A percentile compares a stretch with the other conserved stretches of the same genome.
These are phyloP conservation scores for Metschnikowia noctiluminum DNA, from an alignment of 805 yeast genomes.

Conservation along the genomic window DNA sequence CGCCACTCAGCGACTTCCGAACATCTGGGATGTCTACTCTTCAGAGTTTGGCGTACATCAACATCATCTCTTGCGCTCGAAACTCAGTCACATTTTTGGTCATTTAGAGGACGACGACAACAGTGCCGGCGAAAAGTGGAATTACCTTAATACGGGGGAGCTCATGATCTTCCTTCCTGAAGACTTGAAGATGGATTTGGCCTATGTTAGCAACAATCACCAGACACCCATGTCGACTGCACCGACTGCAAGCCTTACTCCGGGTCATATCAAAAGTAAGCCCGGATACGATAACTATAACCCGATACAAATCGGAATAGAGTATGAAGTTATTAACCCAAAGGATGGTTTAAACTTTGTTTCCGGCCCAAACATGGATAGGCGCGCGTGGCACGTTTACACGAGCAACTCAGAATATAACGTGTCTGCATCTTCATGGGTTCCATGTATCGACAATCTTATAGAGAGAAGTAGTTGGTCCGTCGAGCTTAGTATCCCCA, in stretches of 20 bases:
- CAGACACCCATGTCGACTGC: constrained; percentile 29
- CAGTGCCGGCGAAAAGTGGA: constrained; percentile 5
- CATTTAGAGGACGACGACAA: constrained; percentile 41
- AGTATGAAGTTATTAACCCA: constrained; percentile 62
- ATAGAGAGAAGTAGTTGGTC: constrained; percentile 94
- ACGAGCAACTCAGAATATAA: constrained; percentile 78
- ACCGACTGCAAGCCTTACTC: constrained; percentile 30
- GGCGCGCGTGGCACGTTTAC: constrained; percentile 74
- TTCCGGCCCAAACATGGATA: constrained; percentile 51
- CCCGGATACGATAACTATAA: constrained; percentile 48
- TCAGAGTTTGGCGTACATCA: constrained; percentile 44
- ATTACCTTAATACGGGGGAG: constrained; percentile 56
- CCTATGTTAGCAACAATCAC: constrained; percentile 37
- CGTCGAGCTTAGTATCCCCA: constrained; percentile 78
- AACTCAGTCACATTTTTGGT: constrained; percentile 50
- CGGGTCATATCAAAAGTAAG: constrained; percentile 32
- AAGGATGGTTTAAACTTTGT: constrained; percentile 74
- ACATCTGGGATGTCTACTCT: constrained; percentile 44
- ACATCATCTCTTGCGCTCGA: constrained; percentile 56
- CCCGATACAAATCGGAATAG: constrained; percentile 69
- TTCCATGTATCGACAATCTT: constrained; percentile 88
- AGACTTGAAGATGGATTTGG: constrained; percentile 55
- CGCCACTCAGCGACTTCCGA: constrained; percentile 21
- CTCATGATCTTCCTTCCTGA: constrained; percentile 63
- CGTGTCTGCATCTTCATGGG: constrained; percentile 91